These are phyloP conservation scores for Nemophila menziesii DNA, from an alignment of 257 asterid genomes.

Conservation along the genomic window DNA sequence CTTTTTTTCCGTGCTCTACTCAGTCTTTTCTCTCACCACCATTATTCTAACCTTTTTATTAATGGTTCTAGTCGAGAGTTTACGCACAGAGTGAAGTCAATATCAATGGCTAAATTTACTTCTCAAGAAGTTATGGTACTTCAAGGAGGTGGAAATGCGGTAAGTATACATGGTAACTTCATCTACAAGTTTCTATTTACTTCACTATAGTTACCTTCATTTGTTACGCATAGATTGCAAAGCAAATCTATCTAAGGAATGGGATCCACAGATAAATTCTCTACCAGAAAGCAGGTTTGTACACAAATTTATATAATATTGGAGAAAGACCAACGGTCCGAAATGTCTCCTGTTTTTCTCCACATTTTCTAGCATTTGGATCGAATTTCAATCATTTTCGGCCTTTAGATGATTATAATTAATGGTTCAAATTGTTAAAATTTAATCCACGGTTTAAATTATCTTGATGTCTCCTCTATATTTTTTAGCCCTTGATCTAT, in stretches of 20 bases:
- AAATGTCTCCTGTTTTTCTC: too few relatives aligned
- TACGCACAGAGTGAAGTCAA: conserved; percentile 90
- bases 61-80: conserved; percentile 83
- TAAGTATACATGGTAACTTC: conserved; percentile 18
- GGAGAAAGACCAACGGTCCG: too few relatives aligned
- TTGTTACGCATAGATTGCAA: conserved; percentile 51
- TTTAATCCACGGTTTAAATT: too few relatives aligned
- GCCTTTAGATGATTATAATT: too few relatives aligned
- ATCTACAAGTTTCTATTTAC: conserved; percentile 4
- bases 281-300: conserved; percentile 83
- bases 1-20: too few relatives aligned
- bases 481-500: too few relatives aligned
- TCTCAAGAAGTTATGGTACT: conserved; percentile 98
- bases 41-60: too few relatives aligned
- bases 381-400: too few relatives aligned
- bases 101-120: conserved; percentile 96
- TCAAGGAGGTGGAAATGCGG: conserved; percentile 98
- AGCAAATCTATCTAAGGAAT: conserved; percentile 83
- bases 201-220: conserved; percentile 10
- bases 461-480: too few relatives aligned
- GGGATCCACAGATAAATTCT: conserved; percentile 92
- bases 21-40: too few relatives aligned
- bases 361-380: too few relatives aligned
- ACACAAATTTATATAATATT: conserved; percentile 2
- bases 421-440: too few relatives aligned